A percentile compares a stretch with the other conserved stretches of the same genome.
phyloP scores from a whole-genome alignment of 345 rosid species.

The Limnanthes douglasii region DNA sequence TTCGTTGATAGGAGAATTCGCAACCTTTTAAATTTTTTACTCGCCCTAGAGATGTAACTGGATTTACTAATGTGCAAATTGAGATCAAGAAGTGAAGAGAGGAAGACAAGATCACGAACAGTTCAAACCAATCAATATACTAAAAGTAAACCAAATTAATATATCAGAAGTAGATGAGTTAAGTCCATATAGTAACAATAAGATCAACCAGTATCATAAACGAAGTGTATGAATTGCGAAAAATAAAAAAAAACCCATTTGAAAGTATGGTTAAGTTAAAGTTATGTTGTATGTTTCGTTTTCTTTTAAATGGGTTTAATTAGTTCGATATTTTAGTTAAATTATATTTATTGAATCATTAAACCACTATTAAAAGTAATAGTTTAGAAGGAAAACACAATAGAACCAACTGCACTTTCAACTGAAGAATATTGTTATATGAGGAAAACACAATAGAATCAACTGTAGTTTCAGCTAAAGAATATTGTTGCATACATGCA shows the following conservation, averaged over 20 bases:
- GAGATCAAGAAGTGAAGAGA: slow-evolving; percentile 11
- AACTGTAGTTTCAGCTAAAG: too few relatives aligned
- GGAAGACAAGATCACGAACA: slow-evolving; percentile 19
- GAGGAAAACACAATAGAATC: too few relatives aligned
- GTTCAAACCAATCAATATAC: slow-evolving; percentile 32
- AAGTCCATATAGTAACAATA: slow-evolving; percentile 3
- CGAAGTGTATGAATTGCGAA: slow-evolving; percentile 17
- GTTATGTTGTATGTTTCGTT: not conserved
- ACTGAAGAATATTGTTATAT: too few relatives aligned
- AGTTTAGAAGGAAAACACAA: too few relatives aligned
- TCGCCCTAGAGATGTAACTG: slow-evolving; percentile 9
- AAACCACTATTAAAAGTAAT: too few relatives aligned
- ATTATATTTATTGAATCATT: too few relatives aligned
- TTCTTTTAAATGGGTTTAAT: too few relatives aligned
- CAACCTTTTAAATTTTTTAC: slow-evolving; percentile 32
- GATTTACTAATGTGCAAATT: slow-evolving; percentile 3
- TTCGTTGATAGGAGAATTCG: slow-evolving; percentile 27
- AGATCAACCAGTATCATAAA: slow-evolving; percentile 11
- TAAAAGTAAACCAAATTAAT: too few relatives aligned
- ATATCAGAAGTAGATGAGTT: slow-evolving; percentile 10
- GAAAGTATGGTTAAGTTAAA: too few relatives aligned
- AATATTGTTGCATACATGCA: too few relatives aligned
- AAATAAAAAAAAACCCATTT: slow-evolving; percentile 28
- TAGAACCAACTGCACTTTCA: too few relatives aligned
- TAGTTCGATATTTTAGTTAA: too few relatives aligned